These are phyloP conservation scores for Hsuehochloa calcarea DNA, from an alignment of 176 grass and related monocot genomes.

Conservation along the genomic window DNA sequence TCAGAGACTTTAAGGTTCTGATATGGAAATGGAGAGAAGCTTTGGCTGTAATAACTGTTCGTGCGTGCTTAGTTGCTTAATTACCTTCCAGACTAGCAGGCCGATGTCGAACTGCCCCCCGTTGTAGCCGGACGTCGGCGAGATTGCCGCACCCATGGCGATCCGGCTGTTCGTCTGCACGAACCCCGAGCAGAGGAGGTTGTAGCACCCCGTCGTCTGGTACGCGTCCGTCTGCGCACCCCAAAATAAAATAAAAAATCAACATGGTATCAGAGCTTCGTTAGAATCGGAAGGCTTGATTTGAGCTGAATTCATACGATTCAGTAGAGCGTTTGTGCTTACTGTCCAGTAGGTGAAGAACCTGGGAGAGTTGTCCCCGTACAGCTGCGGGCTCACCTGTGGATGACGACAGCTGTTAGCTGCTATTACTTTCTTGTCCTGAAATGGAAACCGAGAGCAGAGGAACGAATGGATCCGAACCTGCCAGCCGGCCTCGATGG, in stretches of 20 bases:
- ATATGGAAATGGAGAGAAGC: background rate
- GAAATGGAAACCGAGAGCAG: background rate
- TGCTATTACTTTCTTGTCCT: background rate
- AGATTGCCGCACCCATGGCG: conserved; percentile 93
- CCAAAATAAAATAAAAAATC: no score
- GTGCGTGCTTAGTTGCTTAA: background rate
- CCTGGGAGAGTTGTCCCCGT: conserved; percentile 75
- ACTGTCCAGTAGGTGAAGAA: conserved; percentile 99
- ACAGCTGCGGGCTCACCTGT: conserved; percentile 92
- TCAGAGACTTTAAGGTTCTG: background rate
- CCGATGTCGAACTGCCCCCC: conserved; percentile 85
- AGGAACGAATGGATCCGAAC: background rate
- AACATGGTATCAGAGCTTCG: background rate
- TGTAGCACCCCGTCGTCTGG: conserved; percentile 94
- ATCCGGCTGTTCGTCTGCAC: conserved; percentile 87
- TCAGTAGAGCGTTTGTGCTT: background rate
- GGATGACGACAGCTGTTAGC: background rate
- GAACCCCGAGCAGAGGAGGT: conserved; percentile 90
- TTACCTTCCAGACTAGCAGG: conserved; percentile 89
- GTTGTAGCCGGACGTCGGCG: conserved; percentile 63
- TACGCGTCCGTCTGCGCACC: conserved; percentile 75
- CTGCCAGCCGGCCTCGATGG: conserved; percentile 96
- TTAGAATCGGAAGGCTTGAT: background rate
- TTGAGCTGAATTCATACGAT: background rate
- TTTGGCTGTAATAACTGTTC: background rate